These are phyloP conservation scores for Penicillium crustosum DNA, from an alignment of 2,329 filamentous ascomycete genomes.

Conservation along the genomic window DNA sequence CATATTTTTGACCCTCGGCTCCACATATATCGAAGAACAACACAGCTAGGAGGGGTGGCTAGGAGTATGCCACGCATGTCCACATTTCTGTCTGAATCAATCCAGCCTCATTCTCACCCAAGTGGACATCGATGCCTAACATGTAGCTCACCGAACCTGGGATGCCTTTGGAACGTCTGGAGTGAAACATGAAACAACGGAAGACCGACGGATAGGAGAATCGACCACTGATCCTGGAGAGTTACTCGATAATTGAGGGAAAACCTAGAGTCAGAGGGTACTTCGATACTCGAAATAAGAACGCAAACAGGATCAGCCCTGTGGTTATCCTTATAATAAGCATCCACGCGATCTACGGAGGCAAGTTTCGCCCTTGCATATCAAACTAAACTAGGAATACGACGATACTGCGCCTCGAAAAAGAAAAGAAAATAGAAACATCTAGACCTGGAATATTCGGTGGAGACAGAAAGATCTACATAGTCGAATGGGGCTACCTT, in stretches of 20 bases:
- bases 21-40: background rate
- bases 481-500: background rate
- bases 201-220: background rate
- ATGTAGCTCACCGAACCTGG: background rate
- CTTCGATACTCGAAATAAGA: background rate
- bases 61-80: background rate
- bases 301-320: background rate
- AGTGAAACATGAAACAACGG: background rate
- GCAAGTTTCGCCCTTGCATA: background rate
- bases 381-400: background rate
- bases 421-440: background rate
- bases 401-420: background rate
- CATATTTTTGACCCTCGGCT: background rate
- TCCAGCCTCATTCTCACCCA: background rate
- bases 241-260: background rate
- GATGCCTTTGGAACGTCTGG: background rate
- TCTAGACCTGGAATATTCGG: background rate
- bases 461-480: background rate
- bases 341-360: background rate
- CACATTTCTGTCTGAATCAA: background rate
- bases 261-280: background rate
- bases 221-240: background rate
- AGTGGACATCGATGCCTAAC: background rate
- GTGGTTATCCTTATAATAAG: background rate
- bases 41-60: background rate